A percentile compares a stretch with the other conserved stretches of the same genome.
Conservation (phyloP, 2,329 filamentous ascomycete genomes). For the Alternaria burnsii region DNA sequence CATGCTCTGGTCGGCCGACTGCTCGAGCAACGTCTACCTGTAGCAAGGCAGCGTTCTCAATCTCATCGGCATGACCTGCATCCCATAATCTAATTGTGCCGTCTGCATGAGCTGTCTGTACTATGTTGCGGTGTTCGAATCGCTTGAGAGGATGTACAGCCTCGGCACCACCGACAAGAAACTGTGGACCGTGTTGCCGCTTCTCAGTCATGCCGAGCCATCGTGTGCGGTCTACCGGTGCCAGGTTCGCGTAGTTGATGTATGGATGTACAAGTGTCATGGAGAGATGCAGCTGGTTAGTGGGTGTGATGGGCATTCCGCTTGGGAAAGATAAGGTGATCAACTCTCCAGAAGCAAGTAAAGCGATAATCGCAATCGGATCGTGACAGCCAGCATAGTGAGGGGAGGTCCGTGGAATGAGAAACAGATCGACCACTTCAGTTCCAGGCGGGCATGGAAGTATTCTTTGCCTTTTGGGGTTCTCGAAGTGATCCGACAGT, state of each 20-base stretch:
- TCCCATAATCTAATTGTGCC: slow-evolving; percentile 95
- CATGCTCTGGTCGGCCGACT: slow-evolving; percentile 77
- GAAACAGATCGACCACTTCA: slow-evolving; percentile 79
- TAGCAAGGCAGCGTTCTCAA: slow-evolving; percentile 82
- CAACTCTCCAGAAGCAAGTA: slow-evolving; percentile 86
- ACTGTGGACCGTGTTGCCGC: slow-evolving; percentile 76
- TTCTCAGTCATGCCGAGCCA: slow-evolving; percentile 94
- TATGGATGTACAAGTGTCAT: slow-evolving; percentile 91
- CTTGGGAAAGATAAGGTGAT: slow-evolving; percentile 91
- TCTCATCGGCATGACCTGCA: slow-evolving; percentile 87
- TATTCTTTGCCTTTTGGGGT: slow-evolving; percentile 74
- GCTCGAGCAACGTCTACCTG: slow-evolving; percentile 89
- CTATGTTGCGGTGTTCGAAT: slow-evolving; percentile 83
- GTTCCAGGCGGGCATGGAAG: slow-evolving; percentile 80
- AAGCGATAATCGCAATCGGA: slow-evolving; percentile 81
- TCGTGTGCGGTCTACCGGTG: slow-evolving; percentile 76
- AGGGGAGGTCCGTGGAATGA: slow-evolving; percentile 83
- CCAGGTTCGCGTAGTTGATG: slow-evolving; percentile 75
- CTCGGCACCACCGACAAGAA: slow-evolving; percentile 82
- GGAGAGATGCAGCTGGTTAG: slow-evolving; percentile 89
- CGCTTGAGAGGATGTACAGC: slow-evolving; percentile 74
- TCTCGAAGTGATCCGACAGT: slow-evolving; percentile 78
- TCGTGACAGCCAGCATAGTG: slow-evolving; percentile 90
- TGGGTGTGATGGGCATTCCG: slow-evolving; percentile 88
- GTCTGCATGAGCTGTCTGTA: slow-evolving; percentile 89